Percentiles rank a stretch among this genome's conserved stretches.
phyloP scores from a whole-genome alignment of 805 yeast genomes.

The Saccharomycopsis sp. region DNA sequence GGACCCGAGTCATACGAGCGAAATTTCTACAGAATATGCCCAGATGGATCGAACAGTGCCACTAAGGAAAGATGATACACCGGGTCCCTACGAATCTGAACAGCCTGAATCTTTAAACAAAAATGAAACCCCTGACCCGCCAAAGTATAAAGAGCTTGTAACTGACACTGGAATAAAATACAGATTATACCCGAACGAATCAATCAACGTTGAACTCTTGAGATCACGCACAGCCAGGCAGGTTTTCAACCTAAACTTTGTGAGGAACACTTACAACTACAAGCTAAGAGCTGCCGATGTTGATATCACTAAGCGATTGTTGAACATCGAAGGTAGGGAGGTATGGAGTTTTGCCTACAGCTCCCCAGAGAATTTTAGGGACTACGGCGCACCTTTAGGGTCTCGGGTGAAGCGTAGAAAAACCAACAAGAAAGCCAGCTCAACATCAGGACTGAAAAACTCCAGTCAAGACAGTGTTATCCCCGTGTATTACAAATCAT shows the following conservation, averaged over 20 bases:
- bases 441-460: no score
- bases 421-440: no score
- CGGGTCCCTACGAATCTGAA: not conserved
- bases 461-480: not conserved
- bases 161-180: not conserved
- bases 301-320: not conserved
- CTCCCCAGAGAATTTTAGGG: not conserved
- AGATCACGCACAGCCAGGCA: not conserved
- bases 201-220: not conserved
- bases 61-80: not conserved
- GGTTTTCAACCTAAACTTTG: not conserved
- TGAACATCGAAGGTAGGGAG: not conserved
- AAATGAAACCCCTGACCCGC: not conserved
- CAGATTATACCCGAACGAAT: not conserved
- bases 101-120: not conserved
- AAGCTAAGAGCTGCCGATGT: not conserved
- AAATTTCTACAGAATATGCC: no score
- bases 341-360: not conserved
- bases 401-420: no score
- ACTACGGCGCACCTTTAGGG: no score
- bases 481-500: not conserved
- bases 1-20: no score
- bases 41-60: no score
- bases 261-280: not conserved
- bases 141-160: not conserved